Evolutionary conservation across 2,329 filamentous ascomycete genomes (phyloP), one percentile per base, ranked within the genome.

Genomic region (Arthrobotrys sinensis): DNA sequence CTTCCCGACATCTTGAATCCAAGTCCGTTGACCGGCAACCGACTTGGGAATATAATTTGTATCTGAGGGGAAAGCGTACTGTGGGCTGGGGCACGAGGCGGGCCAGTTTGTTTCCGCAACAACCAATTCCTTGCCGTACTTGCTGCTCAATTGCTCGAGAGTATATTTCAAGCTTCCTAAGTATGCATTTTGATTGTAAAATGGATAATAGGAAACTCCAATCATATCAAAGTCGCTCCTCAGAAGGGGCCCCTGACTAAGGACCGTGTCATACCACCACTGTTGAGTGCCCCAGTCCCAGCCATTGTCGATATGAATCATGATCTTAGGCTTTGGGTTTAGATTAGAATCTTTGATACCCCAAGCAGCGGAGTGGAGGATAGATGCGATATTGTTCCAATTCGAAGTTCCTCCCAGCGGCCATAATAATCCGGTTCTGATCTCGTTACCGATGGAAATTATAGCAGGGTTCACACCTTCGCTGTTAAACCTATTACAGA

Each of bases 271-370:
- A 84, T 92, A 93, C 83, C 89, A 92, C 85, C 87, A 90, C 78
- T 91, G 84, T 82, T 93, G 91, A 1, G 88, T 88, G 2, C 84
- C 85, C 89, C 89, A 92, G 80, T 91, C 87, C 90, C 91, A 93
- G n/a, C 91, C 91, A 81, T 92, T 91, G 83, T 93, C 91, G 2
- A 93, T 86, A 81, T 93, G 91, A 46, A 93, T 88, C 89, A 93
- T 90, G 83, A 93, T 92, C 82, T 90, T 88, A 0, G 91, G 90
- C 79, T 88, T 87, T 0, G 87, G 86, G 46, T 83, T 83, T 28
- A 91, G 84, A 2, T 84, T 85, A 3, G 89, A 91, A 81, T 91
- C 89, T 81, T 90, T 91, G 81, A 93, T 87, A 1, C 89, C 91
- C 72, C 86, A 87, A 0, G 89, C 86, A 0, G 89, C 91, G 5